phyloP scores from a whole-genome alignment of 352 stramenopile species.

The Pythium diclinum region DNA sequence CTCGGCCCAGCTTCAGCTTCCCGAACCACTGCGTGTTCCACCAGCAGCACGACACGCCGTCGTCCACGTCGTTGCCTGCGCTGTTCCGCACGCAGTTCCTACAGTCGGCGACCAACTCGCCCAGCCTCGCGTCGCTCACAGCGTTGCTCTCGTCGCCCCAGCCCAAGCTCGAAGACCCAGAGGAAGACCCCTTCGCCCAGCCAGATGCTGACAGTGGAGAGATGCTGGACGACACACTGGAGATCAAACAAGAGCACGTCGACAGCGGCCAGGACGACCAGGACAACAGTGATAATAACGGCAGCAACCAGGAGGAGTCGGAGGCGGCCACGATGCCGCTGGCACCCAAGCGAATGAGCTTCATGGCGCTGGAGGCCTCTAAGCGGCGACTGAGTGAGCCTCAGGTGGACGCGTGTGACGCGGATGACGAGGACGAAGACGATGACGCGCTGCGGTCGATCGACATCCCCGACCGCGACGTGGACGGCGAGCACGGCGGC shows the following conservation, averaged over 20 bases:
- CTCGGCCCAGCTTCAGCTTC: constrained; percentile 14
- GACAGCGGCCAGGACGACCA: not conserved
- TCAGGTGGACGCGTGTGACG: not conserved
- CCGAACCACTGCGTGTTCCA: constrained; percentile 14
- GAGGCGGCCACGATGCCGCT: not conserved
- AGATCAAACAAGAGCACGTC: not conserved
- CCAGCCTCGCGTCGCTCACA: constrained; percentile 9
- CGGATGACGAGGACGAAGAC: constrained; percentile 1
- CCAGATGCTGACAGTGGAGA: not conserved
- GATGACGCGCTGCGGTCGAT: constrained; percentile 3
- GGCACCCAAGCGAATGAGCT: not conserved
- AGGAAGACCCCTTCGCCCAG: not conserved
- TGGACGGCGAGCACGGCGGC: not conserved
- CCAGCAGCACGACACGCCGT: constrained; percentile 1
- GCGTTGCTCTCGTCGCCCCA: constrained; percentile 5
- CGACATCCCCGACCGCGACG: constrained; percentile 14
- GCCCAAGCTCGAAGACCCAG: not conserved
- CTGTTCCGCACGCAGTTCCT: constrained; percentile 16
- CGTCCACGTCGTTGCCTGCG: not conserved
- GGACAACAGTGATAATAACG: constrained; percentile 1
- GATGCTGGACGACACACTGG: not conserved
- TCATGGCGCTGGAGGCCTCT: not conserved
- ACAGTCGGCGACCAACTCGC: constrained; percentile 2
- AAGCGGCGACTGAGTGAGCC: not conserved
- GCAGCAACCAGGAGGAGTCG: constrained; percentile 7